A percentile compares a stretch with the other conserved stretches of the same genome.
phyloP scores from a whole-genome alignment of 192 early-diverging fungal genomes.

The Dissophora globulifera region DNA sequence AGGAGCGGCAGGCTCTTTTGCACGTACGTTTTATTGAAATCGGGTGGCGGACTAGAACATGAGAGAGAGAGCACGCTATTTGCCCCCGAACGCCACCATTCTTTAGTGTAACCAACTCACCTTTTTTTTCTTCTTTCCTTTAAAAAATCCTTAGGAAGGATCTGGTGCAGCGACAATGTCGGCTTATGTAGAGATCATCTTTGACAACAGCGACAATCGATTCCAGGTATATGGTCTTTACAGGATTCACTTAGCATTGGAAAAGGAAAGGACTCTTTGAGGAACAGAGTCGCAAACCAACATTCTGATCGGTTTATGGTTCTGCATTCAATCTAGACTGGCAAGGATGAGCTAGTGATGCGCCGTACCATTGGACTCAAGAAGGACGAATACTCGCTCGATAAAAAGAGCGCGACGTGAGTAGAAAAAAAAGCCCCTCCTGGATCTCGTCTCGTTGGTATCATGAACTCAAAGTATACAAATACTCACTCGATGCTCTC shows the following conservation, averaged over 20 bases:
- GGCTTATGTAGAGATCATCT: conserved; percentile 95
- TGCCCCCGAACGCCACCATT: conserved; percentile 22
- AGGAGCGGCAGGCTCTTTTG: conserved; percentile 93
- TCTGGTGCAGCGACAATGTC: conserved; percentile 92
- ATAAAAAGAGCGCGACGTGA: conserved; percentile 89
- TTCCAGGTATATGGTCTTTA: conserved; percentile 75
- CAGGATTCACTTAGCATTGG: no score
- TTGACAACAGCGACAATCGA: conserved; percentile 96
- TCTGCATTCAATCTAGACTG: conserved; percentile 64
- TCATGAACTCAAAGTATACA: no score
- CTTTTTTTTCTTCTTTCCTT: no score
- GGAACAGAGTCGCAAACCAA: no score
- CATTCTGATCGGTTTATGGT: no score
- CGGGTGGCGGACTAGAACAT: no score
- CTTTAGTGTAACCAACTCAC: not conserved
- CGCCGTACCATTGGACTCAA: conserved; percentile 95
- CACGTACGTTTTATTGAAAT: no score
- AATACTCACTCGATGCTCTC: no score
- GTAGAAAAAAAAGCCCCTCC: no score
- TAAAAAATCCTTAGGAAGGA: conserved; percentile 77
- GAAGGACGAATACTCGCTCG: conserved; percentile 98
- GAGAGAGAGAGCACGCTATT: conserved; percentile 42
- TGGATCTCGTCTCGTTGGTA: no score
- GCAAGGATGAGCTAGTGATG: conserved; percentile 89
- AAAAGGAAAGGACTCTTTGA: no score